Conservation (phyloP, 2,329 filamentous ascomycete genomes). For the Fusarium solani-melongenae region DNA sequence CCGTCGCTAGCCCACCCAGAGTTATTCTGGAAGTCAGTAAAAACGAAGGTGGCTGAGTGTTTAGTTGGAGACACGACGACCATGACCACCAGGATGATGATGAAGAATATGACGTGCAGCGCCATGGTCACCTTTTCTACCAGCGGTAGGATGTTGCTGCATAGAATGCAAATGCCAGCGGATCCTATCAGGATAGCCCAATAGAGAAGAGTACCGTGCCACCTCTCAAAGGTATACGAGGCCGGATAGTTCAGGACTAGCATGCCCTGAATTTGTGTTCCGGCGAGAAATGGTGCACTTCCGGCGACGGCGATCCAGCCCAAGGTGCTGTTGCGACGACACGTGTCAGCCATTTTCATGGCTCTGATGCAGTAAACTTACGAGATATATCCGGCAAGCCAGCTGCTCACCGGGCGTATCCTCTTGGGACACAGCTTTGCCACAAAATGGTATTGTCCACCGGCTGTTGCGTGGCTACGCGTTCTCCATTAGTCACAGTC, state of each 20-base stretch:
- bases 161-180: not conserved
- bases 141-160: slow-evolving; percentile 3
- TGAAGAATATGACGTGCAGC: slow-evolving; percentile 8
- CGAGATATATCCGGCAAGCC: slow-evolving; percentile 4
- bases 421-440: not conserved
- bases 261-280: slow-evolving; percentile 11
- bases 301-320: slow-evolving; percentile 14
- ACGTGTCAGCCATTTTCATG: not conserved
- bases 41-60: slow-evolving; percentile 6
- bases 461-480: not conserved
- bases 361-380: not conserved
- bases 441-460: slow-evolving; percentile 19
- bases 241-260: slow-evolving; percentile 6
- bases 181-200: not conserved
- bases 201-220: slow-evolving; percentile 4
- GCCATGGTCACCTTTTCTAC: slow-evolving; percentile 12
- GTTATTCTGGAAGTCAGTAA: slow-evolving; percentile 9
- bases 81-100: slow-evolving; percentile 3
- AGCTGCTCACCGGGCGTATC: not conserved
- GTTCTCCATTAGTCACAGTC: not conserved
- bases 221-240: slow-evolving; percentile 4
- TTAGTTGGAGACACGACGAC: not conserved
- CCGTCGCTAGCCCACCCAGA: slow-evolving; percentile 9
- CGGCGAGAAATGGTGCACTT: slow-evolving; percentile 8
- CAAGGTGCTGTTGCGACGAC: not conserved